Percentiles rank a stretch among this genome's conserved stretches.
Evolutionary conservation across 768 basidiomycete species (phyloP).

Genomic region (Mycena sanguinolenta): DNA sequence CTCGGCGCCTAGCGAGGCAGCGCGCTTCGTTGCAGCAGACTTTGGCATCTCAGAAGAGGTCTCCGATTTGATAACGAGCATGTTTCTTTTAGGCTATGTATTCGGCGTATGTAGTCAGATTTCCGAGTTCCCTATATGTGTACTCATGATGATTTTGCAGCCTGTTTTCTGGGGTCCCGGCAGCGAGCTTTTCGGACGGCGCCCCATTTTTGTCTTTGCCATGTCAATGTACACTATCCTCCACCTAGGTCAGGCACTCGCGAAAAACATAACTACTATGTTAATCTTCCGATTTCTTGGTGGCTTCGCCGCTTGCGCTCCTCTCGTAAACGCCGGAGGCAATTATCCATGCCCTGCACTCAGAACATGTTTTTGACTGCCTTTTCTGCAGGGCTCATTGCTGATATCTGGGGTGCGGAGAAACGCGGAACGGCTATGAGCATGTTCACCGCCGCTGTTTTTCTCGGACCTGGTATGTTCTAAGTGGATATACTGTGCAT

Average conservation of each 20-base stretch:
- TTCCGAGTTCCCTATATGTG: too few species aligned
- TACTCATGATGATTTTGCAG: constrained; percentile 33
- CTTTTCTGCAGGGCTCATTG: constrained; percentile 58
- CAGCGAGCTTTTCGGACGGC: constrained; percentile 70
- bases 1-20: neutral
- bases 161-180: constrained; percentile 73
- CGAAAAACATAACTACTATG: constrained; percentile 69
- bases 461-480: constrained; percentile 62
- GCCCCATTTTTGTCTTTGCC: constrained; percentile 62
- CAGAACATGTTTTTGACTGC: neutral
- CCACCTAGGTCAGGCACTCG: constrained; percentile 72
- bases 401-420: constrained; percentile 68
- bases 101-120: neutral
- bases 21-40: neutral
- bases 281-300: constrained; percentile 72
- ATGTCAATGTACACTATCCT: constrained; percentile 68
- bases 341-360: neutral
- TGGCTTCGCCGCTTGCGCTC: constrained; percentile 74
- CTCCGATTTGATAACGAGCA: neutral
- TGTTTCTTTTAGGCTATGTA: neutral
- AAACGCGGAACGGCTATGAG: constrained; percentile 68
- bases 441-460: constrained; percentile 71
- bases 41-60: neutral
- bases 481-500: too few species aligned
- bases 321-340: constrained; percentile 70